A percentile compares a stretch with the other conserved stretches of the same genome.
These are phyloP conservation scores for Microbotryum silenes-acaulis DNA, from an alignment of 1,284 basidiomycete species.

Conservation along the genomic window DNA sequence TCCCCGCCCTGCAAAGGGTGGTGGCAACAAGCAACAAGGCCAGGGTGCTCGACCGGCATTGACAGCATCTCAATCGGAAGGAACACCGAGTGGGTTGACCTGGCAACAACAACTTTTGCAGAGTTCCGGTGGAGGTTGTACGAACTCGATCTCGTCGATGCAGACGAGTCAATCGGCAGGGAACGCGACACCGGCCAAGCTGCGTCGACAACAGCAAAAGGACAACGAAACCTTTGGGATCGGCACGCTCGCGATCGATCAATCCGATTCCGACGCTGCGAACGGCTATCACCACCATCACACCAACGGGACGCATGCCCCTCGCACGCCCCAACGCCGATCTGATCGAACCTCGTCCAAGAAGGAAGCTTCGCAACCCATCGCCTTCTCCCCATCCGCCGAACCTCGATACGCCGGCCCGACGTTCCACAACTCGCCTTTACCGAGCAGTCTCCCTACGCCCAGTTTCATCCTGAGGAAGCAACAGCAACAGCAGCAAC, in stretches of 20 bases:
- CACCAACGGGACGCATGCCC: neutral
- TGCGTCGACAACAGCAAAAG: conserved; percentile 20
- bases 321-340: neutral
- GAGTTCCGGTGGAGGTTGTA: too few species aligned
- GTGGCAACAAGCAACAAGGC: too few species aligned
- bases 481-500: neutral
- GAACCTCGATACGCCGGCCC: conserved; percentile 29
- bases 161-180: neutral
- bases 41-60: too few species aligned
- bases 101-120: too few species aligned
- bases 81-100: too few species aligned
- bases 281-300: neutral
- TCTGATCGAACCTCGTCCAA: too few species aligned
- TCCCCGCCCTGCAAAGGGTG: neutral
- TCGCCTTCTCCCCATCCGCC: neutral
- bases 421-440: conserved; percentile 31
- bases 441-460: conserved; percentile 20
- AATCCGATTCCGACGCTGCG: neutral
- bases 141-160: neutral
- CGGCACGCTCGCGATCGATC: conserved; percentile 7
- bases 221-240: conserved; percentile 27
- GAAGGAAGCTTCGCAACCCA: too few species aligned
- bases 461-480: conserved; percentile 25
- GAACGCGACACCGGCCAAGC: conserved; percentile 5
- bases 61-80: too few species aligned